A percentile compares a stretch with the other conserved stretches of the same genome.
phyloP scores from a whole-genome alignment of 2,329 filamentous ascomycete genomes.

The Pseudonectria buxi region DNA sequence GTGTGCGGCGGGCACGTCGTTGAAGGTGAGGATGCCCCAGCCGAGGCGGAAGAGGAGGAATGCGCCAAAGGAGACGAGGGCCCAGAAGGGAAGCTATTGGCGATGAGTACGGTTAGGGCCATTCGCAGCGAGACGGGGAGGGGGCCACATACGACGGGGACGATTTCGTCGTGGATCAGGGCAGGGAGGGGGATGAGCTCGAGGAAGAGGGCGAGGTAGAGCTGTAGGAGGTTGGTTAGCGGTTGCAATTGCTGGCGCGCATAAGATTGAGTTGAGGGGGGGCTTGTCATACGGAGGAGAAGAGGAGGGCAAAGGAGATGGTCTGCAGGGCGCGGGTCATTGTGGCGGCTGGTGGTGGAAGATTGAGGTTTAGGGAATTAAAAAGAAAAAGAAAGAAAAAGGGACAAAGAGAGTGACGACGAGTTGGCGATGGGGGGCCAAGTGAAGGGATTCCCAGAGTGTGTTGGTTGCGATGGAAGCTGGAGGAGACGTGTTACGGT shows the following conservation, averaged over 20 bases:
- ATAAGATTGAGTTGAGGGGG: not conserved
- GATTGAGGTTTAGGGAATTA: not conserved
- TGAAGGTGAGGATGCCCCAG: conserved; percentile 90
- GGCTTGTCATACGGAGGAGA: conserved; percentile 66
- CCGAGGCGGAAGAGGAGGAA: conserved; percentile 89
- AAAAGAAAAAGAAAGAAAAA: conserved; percentile 4
- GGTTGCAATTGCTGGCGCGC: not conserved
- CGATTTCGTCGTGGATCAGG: conserved; percentile 73
- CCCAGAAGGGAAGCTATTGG: conserved; percentile 81
- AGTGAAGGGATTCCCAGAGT: too few species aligned
- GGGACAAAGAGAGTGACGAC: too few species aligned
- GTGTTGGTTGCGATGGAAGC: too few species aligned
- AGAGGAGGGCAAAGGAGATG: conserved; percentile 77
- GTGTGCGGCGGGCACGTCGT: conserved; percentile 88
- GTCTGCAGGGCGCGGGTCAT: conserved; percentile 97
- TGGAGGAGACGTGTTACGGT: too few species aligned
- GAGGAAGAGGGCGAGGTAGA: conserved; percentile 83
- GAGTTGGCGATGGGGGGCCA: too few species aligned
- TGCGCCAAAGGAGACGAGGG: conserved; percentile 81
- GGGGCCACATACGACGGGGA: conserved; percentile 68
- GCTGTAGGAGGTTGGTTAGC: conserved; percentile 48
- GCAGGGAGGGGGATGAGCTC: conserved; percentile 74
- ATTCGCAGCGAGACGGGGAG: not conserved
- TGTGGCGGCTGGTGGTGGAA: conserved; percentile 25
- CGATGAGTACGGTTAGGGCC: not conserved